A percentile compares a stretch with the other conserved stretches of the same genome.
phyloP scores from a whole-genome alignment of 495 filamentous ascomycete species.

The Hypoxylon fragiforme region DNA sequence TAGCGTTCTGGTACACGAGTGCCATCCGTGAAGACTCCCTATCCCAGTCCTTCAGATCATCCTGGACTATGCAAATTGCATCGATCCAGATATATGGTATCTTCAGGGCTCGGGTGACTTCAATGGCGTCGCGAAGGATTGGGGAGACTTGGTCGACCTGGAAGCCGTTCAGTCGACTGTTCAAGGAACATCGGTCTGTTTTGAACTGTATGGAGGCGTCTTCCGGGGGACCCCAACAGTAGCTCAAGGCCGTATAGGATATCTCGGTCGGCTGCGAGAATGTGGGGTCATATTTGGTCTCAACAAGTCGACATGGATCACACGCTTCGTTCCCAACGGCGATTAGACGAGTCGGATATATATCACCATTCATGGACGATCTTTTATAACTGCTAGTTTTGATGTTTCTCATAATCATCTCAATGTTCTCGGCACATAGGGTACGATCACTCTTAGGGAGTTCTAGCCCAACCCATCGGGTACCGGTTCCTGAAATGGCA shows the following conservation, averaged over 20 bases:
- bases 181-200: conserved; percentile 6
- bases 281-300: not conserved
- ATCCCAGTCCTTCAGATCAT: conserved; percentile 18
- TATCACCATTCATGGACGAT: not conserved
- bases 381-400: not conserved
- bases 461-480: conserved; percentile 4
- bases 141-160: conserved; percentile 4
- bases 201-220: conserved; percentile 13
- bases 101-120: not conserved
- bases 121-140: conserved; percentile 14
- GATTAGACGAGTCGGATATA: conserved; percentile 16
- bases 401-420: not conserved
- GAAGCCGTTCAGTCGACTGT: conserved; percentile 2
- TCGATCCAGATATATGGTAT: conserved; percentile 27
- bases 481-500: not conserved
- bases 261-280: not conserved
- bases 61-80: conserved; percentile 26
- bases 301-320: conserved; percentile 7
- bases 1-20: conserved; percentile 15
- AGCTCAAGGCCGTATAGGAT: conserved; percentile 14
- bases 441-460: not conserved
- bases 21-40: conserved; percentile 15
- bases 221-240: conserved; percentile 14
- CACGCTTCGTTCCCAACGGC: not conserved
- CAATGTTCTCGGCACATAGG: conserved; percentile 5